These are phyloP conservation scores for Ziziphus jujuba DNA, from an alignment of 306 rosid species.

Conservation along the genomic window DNA sequence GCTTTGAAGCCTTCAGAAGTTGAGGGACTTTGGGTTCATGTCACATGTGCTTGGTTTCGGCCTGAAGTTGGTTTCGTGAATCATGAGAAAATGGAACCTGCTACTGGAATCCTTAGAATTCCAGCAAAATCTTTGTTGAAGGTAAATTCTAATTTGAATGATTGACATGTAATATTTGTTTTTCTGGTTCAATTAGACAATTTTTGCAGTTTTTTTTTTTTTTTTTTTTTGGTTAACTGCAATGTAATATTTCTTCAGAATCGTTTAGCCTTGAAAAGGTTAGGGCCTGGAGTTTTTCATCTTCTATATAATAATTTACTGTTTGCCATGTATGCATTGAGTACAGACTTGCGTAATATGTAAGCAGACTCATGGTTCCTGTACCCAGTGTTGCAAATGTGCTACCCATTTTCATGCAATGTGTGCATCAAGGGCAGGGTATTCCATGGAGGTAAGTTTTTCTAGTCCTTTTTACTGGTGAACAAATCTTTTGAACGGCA, in stretches of 20 bases:
- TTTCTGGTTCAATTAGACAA: not conserved
- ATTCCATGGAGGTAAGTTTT: conserved; percentile 87
- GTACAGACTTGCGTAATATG: conserved; percentile 83
- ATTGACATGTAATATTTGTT: not conserved
- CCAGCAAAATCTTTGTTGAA: conserved; percentile 70
- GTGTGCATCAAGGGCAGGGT: conserved; percentile 94
- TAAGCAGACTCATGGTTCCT: conserved; percentile 90
- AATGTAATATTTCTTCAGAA: conserved; percentile 10
- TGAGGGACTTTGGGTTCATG: conserved; percentile 87
- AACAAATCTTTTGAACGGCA: conserved; percentile 7
- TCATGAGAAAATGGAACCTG: conserved; percentile 92
- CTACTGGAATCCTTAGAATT: conserved; percentile 80
- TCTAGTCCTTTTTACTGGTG: conserved; percentile 18
- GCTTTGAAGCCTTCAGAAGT: conserved; percentile 97
- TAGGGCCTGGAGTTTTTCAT: not conserved
- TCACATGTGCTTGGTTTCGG: conserved; percentile 95
- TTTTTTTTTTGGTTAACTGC: not conserved
- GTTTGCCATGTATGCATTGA: conserved; percentile 35
- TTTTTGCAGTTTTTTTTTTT: not conserved
- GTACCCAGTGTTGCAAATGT: conserved; percentile 89
- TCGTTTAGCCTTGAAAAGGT: conserved; percentile 1
- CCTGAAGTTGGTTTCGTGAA: conserved; percentile 80
- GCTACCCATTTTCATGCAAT: conserved; percentile 77
- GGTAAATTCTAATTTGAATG: conserved; percentile 42
- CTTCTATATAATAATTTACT: not conserved